Evolutionary conservation across 805 yeast species (phyloP).

Genomic region (Ogataea pilisensis): DNA sequence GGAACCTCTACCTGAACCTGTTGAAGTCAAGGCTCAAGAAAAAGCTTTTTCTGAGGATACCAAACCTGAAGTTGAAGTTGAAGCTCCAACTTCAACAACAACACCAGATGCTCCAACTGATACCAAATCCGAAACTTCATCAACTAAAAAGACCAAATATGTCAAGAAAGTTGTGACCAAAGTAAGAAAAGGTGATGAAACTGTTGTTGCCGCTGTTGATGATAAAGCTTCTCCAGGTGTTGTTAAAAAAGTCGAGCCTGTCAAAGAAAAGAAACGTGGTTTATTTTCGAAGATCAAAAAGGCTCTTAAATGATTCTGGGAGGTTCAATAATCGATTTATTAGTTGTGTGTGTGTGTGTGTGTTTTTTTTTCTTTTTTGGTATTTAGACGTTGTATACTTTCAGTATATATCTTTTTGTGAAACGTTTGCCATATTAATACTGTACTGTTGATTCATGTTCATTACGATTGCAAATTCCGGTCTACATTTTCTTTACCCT

Average conservation of each 20-base stretch:
- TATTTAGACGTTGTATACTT: not conserved
- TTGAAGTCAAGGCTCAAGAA: too few relatives aligned
- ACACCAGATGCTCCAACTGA: conserved; percentile 8
- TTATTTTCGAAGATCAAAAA: conserved; percentile 41
- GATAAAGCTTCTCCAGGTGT: conserved; percentile 11
- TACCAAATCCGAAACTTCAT: conserved; percentile 10
- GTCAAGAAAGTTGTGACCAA: conserved; percentile 30
- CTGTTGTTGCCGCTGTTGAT: conserved; percentile 10
- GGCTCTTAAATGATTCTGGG: conserved; percentile 27
- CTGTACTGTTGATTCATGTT: too few relatives aligned
- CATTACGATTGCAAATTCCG: too few relatives aligned
- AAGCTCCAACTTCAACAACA: conserved; percentile 4
- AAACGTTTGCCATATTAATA: too few relatives aligned
- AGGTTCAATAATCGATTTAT: not conserved
- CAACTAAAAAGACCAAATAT: conserved; percentile 23
- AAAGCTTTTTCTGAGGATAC: too few relatives aligned
- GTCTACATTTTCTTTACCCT: too few relatives aligned
- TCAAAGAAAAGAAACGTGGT: conserved; percentile 37
- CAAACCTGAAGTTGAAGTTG: conserved; percentile 47
- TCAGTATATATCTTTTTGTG: not conserved
- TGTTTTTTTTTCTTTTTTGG: not conserved
- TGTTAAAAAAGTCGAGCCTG: conserved; percentile 9
- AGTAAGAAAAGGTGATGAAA: conserved; percentile 24
- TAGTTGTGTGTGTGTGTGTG: not conserved
- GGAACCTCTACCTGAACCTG: too few relatives aligned